Percentiles rank a stretch among this genome's conserved stretches.
phyloP scores from a whole-genome alignment of 495 filamentous ascomycete species.

The Glonium stellatum region DNA sequence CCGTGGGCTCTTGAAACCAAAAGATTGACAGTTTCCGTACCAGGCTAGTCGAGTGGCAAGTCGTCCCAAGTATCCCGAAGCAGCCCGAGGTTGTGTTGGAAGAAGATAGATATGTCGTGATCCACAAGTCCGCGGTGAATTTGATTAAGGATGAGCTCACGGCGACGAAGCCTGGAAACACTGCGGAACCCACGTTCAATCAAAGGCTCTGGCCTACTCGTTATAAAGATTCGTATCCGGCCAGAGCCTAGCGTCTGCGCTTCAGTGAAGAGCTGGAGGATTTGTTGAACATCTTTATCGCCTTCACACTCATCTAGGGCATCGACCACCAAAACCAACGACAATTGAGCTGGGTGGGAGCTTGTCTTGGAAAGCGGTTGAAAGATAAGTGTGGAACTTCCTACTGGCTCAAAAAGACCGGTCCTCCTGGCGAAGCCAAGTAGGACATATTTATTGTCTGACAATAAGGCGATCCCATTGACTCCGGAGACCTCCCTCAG shows the following conservation, averaged over 20 bases:
- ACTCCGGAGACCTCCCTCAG: conserved; percentile 3
- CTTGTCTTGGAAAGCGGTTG: background rate
- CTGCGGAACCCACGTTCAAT: conserved; percentile 20
- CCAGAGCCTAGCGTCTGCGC: conserved; percentile 12
- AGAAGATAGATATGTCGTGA: conserved; percentile 34
- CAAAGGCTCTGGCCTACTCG: conserved; percentile 34
- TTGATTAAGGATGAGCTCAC: conserved; percentile 31
- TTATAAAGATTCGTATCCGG: conserved; percentile 30
- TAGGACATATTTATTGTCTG: no score
- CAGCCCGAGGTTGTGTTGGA: conserved; percentile 16
- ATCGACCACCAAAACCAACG: conserved; percentile 30
- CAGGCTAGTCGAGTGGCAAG: conserved; percentile 38
- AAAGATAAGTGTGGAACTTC: no score
- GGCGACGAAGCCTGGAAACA: conserved; percentile 5
- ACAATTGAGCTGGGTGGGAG: background rate
- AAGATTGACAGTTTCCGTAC: conserved; percentile 21
- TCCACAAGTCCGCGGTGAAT: conserved; percentile 29
- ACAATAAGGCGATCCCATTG: conserved; percentile 8
- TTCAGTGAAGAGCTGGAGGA: conserved; percentile 29
- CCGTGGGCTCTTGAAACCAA: conserved; percentile 36
- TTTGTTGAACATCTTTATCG: conserved; percentile 18
- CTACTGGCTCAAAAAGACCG: no score
- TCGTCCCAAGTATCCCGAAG: background rate
- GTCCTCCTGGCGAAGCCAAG: no score
- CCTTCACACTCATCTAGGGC: conserved; percentile 34